Evolutionary conservation across 139 green algal genomes (phyloP).

Genomic region (Coelastrella sp.): DNA sequence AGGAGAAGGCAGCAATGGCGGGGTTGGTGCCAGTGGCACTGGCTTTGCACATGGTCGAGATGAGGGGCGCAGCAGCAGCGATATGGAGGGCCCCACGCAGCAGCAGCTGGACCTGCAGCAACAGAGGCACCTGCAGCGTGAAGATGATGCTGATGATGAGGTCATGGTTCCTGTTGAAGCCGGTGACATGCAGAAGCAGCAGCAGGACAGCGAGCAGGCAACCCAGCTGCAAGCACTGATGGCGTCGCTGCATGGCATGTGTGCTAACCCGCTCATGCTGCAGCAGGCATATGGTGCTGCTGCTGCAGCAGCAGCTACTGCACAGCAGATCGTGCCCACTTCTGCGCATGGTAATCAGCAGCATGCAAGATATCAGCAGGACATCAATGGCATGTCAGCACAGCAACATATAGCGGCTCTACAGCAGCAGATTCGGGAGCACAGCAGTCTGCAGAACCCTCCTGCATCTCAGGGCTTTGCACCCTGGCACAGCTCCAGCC

Average conservation of each 20-base stretch:
- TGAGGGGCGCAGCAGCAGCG: conserved; percentile 17
- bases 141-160: background rate
- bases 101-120: background rate
- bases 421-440: conserved; percentile 13
- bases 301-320: conserved; percentile 29
- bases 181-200: background rate
- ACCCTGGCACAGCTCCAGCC: conserved; percentile 1
- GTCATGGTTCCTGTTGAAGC: background rate
- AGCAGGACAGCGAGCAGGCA: conserved; percentile 1
- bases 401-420: conserved; percentile 23
- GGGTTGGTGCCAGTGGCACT: conserved; percentile 7
- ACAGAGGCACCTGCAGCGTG: background rate
- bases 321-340: conserved; percentile 18
- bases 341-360: conserved; percentile 1
- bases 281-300: conserved; percentile 44
- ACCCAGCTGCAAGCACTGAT: conserved; percentile 29
- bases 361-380: background rate
- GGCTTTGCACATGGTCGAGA: background rate
- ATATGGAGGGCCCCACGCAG: conserved; percentile 1
- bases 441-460: background rate
- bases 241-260: conserved; percentile 25
- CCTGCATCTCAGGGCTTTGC: conserved; percentile 21
- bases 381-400: background rate
- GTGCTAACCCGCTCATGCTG: conserved; percentile 9
- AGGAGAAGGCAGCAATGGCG: background rate